A percentile compares a stretch with the other conserved stretches of the same genome.
phyloP scores from a whole-genome alignment of 1,139 yeast species.

The Blastobotrys ciferrii region DNA sequence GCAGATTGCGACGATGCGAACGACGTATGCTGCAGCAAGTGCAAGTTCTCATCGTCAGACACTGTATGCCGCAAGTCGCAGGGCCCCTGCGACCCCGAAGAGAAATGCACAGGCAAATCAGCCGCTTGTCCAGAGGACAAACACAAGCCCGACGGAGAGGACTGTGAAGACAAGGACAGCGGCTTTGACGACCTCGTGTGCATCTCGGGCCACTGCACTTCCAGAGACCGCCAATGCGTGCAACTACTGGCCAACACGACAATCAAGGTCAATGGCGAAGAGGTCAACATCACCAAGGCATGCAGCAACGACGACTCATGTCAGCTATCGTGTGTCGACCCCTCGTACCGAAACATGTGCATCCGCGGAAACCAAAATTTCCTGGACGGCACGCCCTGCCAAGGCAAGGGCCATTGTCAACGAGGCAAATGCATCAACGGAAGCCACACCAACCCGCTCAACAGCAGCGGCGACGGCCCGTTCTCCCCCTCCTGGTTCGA shows the following conservation, averaged over 20 bases:
- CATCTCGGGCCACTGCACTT: constrained; percentile 41
- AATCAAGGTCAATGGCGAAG: constrained; percentile 26
- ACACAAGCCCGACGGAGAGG: constrained; percentile 32
- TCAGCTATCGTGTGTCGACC: constrained; percentile 34
- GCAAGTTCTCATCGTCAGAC: constrained; percentile 34
- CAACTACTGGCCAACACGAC: constrained; percentile 34
- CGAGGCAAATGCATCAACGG: constrained; percentile 34
- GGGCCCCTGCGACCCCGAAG: constrained; percentile 41
- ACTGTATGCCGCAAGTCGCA: constrained; percentile 37
- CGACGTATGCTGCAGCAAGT: constrained; percentile 37
- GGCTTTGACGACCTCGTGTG: constrained; percentile 30
- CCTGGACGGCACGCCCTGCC: constrained; percentile 42
- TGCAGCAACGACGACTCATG: constrained; percentile 36
- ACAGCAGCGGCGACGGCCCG: constrained; percentile 5
- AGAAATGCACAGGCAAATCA: constrained; percentile 39
- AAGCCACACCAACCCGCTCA: constrained; percentile 12
- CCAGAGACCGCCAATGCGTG: constrained; percentile 38
- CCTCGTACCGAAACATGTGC: constrained; percentile 30
- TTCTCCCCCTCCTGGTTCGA: constrained; percentile 25
- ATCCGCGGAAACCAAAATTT: constrained; percentile 36
- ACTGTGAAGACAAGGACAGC: constrained; percentile 27
- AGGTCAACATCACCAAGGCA: constrained; percentile 33
- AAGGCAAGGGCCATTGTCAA: constrained; percentile 34
- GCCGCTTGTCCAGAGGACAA: constrained; percentile 37
- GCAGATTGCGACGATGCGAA: constrained; percentile 41